phyloP scores from a whole-genome alignment of 2,329 filamentous ascomycete genomes.

The Cucurbitaria berberidis region DNA sequence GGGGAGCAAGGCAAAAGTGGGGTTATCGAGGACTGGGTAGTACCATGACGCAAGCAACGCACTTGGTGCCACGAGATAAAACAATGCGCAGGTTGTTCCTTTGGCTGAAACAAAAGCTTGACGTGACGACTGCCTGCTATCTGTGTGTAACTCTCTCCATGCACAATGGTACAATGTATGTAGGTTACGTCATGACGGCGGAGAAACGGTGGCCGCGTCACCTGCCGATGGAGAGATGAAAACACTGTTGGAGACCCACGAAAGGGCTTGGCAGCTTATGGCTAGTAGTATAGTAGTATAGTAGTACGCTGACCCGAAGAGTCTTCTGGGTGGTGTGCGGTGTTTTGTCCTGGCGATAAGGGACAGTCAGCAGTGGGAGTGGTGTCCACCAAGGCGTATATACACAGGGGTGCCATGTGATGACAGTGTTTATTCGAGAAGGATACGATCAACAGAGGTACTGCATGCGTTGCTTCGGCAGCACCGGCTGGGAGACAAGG shows the following conservation, averaged over 20 bases:
- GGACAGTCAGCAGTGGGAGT: too few species aligned
- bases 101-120: neutral
- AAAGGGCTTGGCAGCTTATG: neutral
- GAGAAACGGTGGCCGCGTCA: neutral
- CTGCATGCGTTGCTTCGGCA: neutral
- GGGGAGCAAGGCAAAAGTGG: conserved; percentile 5
- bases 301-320: too few species aligned
- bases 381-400: too few species aligned
- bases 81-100: neutral
- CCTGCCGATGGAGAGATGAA: too few species aligned
- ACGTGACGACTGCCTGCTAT: neutral
- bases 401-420: too few species aligned
- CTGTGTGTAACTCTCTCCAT: neutral
- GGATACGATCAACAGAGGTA: too few species aligned
- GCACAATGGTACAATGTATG: neutral
- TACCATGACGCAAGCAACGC: neutral
- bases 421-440: too few species aligned
- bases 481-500: conserved; percentile 7
- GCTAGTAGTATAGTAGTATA: too few species aligned
- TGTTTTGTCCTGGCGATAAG: too few species aligned
- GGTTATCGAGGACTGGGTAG: conserved; percentile 3
- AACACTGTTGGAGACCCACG: neutral
- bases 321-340: too few species aligned
- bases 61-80: neutral
- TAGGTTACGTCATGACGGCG: neutral